Evolutionary conservation across 306 rosid species (phyloP), one percentile per base, ranked within the genome.

Genomic region (Cucumis cinereus): DNA sequence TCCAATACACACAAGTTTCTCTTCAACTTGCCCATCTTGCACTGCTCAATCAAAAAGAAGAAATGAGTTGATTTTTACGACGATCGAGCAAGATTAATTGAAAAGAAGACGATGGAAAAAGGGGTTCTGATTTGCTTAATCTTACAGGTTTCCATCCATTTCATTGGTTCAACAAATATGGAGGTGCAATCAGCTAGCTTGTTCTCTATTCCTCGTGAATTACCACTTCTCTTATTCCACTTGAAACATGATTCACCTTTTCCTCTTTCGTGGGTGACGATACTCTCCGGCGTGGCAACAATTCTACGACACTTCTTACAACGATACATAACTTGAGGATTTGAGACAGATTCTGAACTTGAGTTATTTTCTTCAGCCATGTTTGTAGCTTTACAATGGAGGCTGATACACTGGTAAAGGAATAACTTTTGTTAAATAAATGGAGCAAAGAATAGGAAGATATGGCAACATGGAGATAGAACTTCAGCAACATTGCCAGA

Each of bases 91-190:
- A 38, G 73, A 53, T 55, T 40, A 30, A 33, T 56, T 19, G 15
- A 79, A 17, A 56, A 20, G 3, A 75, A 15, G 54, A 49, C 4
- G 19, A 30, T 12, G 12, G 24, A 47, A 49, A 53, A 43, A 69
- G 6, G 76, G 78, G 17, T 43, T 38, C 36, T 66, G 73, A 10
- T 66, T 64, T 24, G 55, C 76, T 66, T 62, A 58, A 20, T 33
- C 61, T 81, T 77, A 91, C 97, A 89, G 85, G 95, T 49, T 84
- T 88, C 91, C 97, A 91, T 91, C 97, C 97, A 91, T 64, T 89
- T 88, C 95, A 91, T 86, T 41, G 92, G 95, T 78, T 89, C 95
- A 14, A 91, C 97, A 83, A 91, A 91, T 63, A 91, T 56, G 68
- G 95, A 91, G 76, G 95, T 86, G 82, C 97, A 91, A 45, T 89